Evolutionary conservation across 2,329 filamentous ascomycete genomes (phyloP).

Genomic region (Fonsecaea pugnacius): DNA sequence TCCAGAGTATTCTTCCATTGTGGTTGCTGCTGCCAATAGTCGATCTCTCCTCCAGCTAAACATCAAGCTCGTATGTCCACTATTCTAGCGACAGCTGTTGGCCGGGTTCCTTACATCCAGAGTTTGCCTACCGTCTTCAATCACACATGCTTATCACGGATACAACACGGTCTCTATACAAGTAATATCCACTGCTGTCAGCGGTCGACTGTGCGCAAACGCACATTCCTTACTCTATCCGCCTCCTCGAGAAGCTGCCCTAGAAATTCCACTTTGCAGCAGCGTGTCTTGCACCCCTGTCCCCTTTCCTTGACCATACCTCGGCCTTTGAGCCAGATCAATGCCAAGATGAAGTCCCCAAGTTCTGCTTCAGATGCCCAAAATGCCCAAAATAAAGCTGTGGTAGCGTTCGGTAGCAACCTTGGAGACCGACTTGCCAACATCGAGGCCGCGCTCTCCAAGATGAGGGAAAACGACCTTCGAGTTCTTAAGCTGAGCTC

Average conservation of each 20-base stretch:
- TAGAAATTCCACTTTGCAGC: background rate
- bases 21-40: background rate
- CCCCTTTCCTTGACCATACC: background rate
- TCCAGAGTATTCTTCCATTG: background rate
- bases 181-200: background rate
- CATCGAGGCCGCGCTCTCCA: constrained; percentile 81
- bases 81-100: background rate
- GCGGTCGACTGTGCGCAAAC: background rate
- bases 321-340: background rate
- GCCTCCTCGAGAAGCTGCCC: background rate
- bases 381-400: constrained; percentile 55
- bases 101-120: background rate
- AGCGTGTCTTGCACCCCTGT: background rate
- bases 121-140: background rate
- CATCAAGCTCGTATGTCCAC: constrained; percentile 2
- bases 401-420: constrained; percentile 91
- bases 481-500: constrained; percentile 78
- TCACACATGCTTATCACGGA: background rate
- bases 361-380: background rate
- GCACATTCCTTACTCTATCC: background rate
- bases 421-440: constrained; percentile 78
- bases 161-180: background rate
- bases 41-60: background rate
- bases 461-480: constrained; percentile 76
- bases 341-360: constrained; percentile 17